Evolutionary conservation across 140 eudicot species (phyloP).

Genomic region (Senecio squalidus): DNA sequence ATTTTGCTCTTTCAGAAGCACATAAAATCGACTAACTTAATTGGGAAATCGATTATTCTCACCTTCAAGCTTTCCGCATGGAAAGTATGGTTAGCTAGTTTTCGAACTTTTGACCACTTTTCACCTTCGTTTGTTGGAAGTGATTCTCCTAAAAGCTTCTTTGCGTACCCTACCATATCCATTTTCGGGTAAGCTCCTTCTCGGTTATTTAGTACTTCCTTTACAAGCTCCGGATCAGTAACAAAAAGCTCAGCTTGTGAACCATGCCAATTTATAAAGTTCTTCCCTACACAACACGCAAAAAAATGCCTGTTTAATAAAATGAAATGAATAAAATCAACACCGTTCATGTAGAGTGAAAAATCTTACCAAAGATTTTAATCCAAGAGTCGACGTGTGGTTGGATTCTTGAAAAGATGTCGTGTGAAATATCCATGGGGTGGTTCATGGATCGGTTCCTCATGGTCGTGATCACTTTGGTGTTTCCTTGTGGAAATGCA

Average conservation of each 20-base stretch:
- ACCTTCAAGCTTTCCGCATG: conserved; percentile 58
- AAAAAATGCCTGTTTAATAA: neutral
- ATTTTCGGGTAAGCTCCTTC: conserved; percentile 52
- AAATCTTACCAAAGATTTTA: conserved; percentile 36
- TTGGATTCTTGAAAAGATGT: conserved; percentile 48
- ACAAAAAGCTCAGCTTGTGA: conserved; percentile 51
- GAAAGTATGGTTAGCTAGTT: conserved; percentile 60
- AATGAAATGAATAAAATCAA: neutral
- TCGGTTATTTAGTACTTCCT: conserved; percentile 41
- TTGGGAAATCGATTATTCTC: neutral
- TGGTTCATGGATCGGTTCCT: conserved; percentile 31
- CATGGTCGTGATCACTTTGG: conserved; percentile 32
- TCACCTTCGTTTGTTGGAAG: conserved; percentile 53
- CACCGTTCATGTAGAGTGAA: neutral
- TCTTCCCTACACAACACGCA: conserved; percentile 29
- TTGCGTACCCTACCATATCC: conserved; percentile 43
- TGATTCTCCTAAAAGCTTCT: conserved; percentile 57
- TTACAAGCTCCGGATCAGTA: conserved; percentile 48
- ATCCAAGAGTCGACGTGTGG: conserved; percentile 53
- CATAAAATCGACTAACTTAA: neutral
- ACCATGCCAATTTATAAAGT: conserved; percentile 57
- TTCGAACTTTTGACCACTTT: conserved; percentile 59
- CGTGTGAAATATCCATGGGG: conserved; percentile 51
- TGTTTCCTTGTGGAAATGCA: conserved; percentile 43
- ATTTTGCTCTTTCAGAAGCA: too few species aligned